Evolutionary conservation across 306 rosid species (phyloP).

Genomic region (Erythrophleum fordii): DNA sequence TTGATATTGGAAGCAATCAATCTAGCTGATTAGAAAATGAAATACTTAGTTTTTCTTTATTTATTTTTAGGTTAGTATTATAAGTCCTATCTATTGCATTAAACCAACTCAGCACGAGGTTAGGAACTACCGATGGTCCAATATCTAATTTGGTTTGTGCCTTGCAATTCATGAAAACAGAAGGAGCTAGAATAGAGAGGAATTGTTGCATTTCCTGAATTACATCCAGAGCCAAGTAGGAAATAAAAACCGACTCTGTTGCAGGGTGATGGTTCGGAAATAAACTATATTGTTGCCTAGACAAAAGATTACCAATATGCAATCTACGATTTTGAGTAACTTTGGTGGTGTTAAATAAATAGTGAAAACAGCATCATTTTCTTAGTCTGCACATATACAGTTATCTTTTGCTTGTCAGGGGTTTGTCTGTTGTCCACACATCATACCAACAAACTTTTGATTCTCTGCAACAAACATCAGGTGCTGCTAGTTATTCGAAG

Average conservation of each 20-base stretch:
- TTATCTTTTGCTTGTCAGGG: slow-evolving; percentile 19
- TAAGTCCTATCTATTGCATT: neutral
- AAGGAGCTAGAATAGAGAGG: slow-evolving; percentile 18
- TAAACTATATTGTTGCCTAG: slow-evolving; percentile 20
- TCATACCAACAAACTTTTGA: slow-evolving; percentile 25
- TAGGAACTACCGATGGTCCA: neutral
- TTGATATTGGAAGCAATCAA: too few relatives aligned
- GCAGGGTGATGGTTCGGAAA: neutral
- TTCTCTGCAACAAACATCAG: slow-evolving; percentile 66
- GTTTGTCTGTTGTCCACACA: slow-evolving; percentile 6
- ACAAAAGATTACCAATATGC: slow-evolving; percentile 8
- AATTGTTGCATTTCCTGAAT: slow-evolving; percentile 18
- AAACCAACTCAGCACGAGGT: neutral
- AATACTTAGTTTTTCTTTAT: slow-evolving; percentile 13
- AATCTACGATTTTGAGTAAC: slow-evolving; percentile 1
- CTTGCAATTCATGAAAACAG: neutral
- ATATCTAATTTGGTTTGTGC: neutral
- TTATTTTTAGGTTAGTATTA: slow-evolving; percentile 2
- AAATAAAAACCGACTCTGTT: neutral
- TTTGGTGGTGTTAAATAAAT: slow-evolving; percentile 20
- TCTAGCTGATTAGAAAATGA: slow-evolving; percentile 16
- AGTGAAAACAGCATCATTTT: slow-evolving; percentile 17
- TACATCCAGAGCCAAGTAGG: slow-evolving; percentile 6
- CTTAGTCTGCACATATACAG: slow-evolving; percentile 11
- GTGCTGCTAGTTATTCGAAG: slow-evolving; percentile 94